A percentile compares a stretch with the other conserved stretches of the same genome.
Evolutionary conservation across 805 yeast species (phyloP).

Genomic region (Starmerella lactis-condensi): DNA sequence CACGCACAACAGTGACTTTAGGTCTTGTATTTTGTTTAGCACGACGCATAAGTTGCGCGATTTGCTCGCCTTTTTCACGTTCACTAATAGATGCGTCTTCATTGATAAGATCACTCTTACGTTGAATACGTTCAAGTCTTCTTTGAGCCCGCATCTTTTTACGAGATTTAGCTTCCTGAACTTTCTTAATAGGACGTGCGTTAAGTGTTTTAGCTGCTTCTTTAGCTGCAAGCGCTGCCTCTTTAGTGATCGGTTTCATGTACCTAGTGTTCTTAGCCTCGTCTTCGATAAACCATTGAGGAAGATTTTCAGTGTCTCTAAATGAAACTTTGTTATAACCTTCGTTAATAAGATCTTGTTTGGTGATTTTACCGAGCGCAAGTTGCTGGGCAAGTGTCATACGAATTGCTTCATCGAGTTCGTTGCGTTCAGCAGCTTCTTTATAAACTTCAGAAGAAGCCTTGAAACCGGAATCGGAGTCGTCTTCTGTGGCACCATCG

Average conservation of each 20-base stretch:
- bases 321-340: slow-evolving; percentile 84
- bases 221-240: slow-evolving; percentile 61
- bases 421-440: slow-evolving; percentile 17
- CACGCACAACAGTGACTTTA: slow-evolving; percentile 73
- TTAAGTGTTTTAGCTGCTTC: slow-evolving; percentile 65
- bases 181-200: slow-evolving; percentile 97
- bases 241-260: slow-evolving; percentile 84
- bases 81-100: slow-evolving; percentile 79
- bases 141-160: slow-evolving; percentile 83
- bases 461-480: slow-evolving; percentile 9
- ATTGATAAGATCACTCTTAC: slow-evolving; percentile 78
- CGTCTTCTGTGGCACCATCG: slow-evolving; percentile 4
- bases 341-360: slow-evolving; percentile 74
- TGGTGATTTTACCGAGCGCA: slow-evolving; percentile 72
- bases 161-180: slow-evolving; percentile 92
- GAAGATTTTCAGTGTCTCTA: slow-evolving; percentile 76
- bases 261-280: slow-evolving; percentile 71
- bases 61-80: slow-evolving; percentile 86
- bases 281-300: slow-evolving; percentile 94
- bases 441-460: slow-evolving; percentile 10
- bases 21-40: slow-evolving; percentile 55
- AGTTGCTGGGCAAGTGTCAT: slow-evolving; percentile 96
- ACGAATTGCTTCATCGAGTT: slow-evolving; percentile 22
- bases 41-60: slow-evolving; percentile 63
- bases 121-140: slow-evolving; percentile 71